These are phyloP conservation scores for Cordia subcordata DNA, from an alignment of 257 asterid genomes.

Conservation along the genomic window DNA sequence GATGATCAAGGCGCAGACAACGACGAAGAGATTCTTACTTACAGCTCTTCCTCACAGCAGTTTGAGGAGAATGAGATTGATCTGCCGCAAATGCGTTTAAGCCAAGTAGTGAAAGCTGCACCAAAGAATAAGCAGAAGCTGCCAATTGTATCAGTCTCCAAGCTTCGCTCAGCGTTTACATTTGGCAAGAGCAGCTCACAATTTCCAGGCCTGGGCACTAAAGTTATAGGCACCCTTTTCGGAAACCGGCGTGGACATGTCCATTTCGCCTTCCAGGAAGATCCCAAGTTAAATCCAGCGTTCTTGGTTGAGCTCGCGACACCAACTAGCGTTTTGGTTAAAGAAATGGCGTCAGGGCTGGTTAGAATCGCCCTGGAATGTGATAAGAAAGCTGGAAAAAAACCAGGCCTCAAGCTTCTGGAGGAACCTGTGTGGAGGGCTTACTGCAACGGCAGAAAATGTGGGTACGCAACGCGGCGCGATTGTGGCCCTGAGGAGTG, in stretches of 20 bases:
- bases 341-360: slow-evolving; percentile 73
- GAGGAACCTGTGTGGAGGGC: slow-evolving; percentile 71
- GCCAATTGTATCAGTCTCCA: slow-evolving; percentile 28
- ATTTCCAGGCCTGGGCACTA: slow-evolving; percentile 35
- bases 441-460: slow-evolving; percentile 64
- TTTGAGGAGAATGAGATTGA: slow-evolving; percentile 14
- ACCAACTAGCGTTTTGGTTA: slow-evolving; percentile 50
- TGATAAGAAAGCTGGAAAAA: slow-evolving; percentile 42
- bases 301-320: slow-evolving; percentile 58
- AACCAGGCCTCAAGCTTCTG: slow-evolving; percentile 28
- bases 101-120: slow-evolving; percentile 6
- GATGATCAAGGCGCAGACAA: slow-evolving; percentile 41
- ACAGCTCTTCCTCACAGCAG: slow-evolving; percentile 18
- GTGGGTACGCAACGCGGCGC: slow-evolving; percentile 64
- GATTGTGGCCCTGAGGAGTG: slow-evolving; percentile 70
- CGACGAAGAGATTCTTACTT: slow-evolving; percentile 35
- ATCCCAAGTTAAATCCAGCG: slow-evolving; percentile 44
- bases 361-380: slow-evolving; percentile 68
- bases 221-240: slow-evolving; percentile 59
- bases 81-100: too few relatives aligned
- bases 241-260: slow-evolving; percentile 74
- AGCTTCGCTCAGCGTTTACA: slow-evolving; percentile 38
- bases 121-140: slow-evolving; percentile 34
- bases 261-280: slow-evolving; percentile 58
- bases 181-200: slow-evolving; percentile 17